A percentile compares a stretch with the other conserved stretches of the same genome.
Conservation (phyloP, 345 rosid genomes). For the Salix udensis region DNA sequence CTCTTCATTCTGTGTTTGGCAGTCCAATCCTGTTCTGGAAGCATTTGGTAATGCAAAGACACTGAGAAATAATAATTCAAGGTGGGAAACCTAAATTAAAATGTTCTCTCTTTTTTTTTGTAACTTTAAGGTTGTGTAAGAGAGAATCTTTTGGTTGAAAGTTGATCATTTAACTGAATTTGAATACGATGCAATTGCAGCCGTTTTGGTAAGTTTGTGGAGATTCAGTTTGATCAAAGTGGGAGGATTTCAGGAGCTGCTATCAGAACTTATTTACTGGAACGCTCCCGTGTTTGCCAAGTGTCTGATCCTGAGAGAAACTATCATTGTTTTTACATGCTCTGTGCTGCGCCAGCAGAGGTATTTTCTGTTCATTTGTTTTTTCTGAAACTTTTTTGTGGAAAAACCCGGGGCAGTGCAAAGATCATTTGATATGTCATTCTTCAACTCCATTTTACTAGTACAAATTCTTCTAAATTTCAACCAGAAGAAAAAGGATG, state of each 20-base stretch:
- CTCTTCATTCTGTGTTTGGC: slow-evolving; percentile 26
- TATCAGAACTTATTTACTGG: slow-evolving; percentile 89
- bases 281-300: slow-evolving; percentile 98
- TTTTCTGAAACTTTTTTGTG: not conserved
- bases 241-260: slow-evolving; percentile 99
- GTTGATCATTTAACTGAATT: not conserved
- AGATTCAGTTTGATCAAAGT: slow-evolving; percentile 80
- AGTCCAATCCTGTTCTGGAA: slow-evolving; percentile 99
- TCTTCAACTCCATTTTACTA: too few relatives aligned
- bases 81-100: slow-evolving; percentile 41
- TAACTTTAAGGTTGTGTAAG: not conserved
- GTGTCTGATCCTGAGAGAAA: slow-evolving; percentile 99
- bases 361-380: slow-evolving; percentile 26
- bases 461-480: too few relatives aligned
- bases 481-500: too few relatives aligned
- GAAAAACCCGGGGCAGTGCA: not conserved
- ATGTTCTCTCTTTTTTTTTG: slow-evolving; percentile 3
- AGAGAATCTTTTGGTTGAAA: slow-evolving; percentile 14
- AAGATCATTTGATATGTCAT: not conserved
- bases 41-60: slow-evolving; percentile 99
- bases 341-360: slow-evolving; percentile 91
- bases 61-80: slow-evolving; percentile 89
- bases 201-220: slow-evolving; percentile 99
- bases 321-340: slow-evolving; percentile 99
- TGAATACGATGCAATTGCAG: slow-evolving; percentile 32